A percentile compares a stretch with the other conserved stretches of the same genome.
Evolutionary conservation across 805 yeast species (phyloP).

Genomic region (Ogataea minuta): DNA sequence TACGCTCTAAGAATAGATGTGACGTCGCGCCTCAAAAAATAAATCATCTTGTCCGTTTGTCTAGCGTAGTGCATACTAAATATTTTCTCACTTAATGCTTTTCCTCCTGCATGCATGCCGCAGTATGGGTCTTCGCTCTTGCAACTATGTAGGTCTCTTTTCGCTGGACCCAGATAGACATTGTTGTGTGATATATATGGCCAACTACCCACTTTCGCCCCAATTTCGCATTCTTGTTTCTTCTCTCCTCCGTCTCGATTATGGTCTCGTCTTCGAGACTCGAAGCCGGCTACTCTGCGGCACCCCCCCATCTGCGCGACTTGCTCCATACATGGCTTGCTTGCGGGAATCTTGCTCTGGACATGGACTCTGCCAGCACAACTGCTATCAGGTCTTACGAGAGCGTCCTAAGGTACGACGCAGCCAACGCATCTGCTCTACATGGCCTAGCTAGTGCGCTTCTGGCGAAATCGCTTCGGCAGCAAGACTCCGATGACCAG

Average conservation of each 20-base stretch:
- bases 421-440: constrained; percentile 40
- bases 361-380: constrained; percentile 36
- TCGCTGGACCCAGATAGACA: background rate
- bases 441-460: constrained; percentile 43
- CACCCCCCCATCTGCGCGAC: constrained; percentile 4
- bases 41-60: constrained; percentile 5
- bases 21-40: constrained; percentile 7
- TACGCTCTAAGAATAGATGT: too few relatives aligned
- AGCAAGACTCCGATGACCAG: constrained; percentile 25
- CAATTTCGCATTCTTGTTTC: background rate
- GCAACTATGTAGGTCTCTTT: background rate
- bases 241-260: background rate
- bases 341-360: constrained; percentile 45
- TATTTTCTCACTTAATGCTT: constrained; percentile 2
- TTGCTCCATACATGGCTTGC: constrained; percentile 40
- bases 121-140: constrained; percentile 10
- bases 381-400: constrained; percentile 46
- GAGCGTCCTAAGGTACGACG: constrained; percentile 41
- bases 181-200: background rate
- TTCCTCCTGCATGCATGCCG: constrained; percentile 5
- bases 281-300: background rate
- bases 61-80: constrained; percentile 6
- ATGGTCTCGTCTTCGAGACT: background rate
- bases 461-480: constrained; percentile 23
- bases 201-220: background rate